These are phyloP conservation scores for Hypoxylon rickii DNA, from an alignment of 495 filamentous ascomycete genomes.

Conservation along the genomic window DNA sequence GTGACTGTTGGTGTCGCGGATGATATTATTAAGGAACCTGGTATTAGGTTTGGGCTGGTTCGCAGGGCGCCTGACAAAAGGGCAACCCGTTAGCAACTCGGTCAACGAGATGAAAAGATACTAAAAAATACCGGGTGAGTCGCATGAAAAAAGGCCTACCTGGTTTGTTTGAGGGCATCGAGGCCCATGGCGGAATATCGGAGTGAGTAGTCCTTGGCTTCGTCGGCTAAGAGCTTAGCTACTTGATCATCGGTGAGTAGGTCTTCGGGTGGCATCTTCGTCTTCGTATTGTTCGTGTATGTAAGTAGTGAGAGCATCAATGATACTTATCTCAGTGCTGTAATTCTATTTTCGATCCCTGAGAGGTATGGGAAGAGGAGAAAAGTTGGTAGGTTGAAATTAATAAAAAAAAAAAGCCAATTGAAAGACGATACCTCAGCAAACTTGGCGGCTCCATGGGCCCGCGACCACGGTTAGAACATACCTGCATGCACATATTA, in stretches of 20 bases:
- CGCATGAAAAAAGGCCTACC: slow-evolving; percentile 51
- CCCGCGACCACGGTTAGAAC: no score
- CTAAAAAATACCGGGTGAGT: not conserved
- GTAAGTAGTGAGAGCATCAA: not conserved
- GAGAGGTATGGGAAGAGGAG: not conserved
- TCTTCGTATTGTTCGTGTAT: not conserved
- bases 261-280: slow-evolving; percentile 44
- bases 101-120: not conserved
- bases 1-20: slow-evolving; percentile 85
- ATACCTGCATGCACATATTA: no score
- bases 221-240: slow-evolving; percentile 70
- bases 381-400: not conserved
- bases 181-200: slow-evolving; percentile 76
- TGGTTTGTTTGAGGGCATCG: slow-evolving; percentile 65
- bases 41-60: slow-evolving; percentile 89
- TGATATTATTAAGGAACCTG: slow-evolving; percentile 83
- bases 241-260: slow-evolving; percentile 74
- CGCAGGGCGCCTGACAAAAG: slow-evolving; percentile 46
- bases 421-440: no score
- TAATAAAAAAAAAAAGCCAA: no score
- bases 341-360: no score
- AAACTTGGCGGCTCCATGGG: no score
- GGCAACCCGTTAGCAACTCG: slow-evolving; percentile 21
- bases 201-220: slow-evolving; percentile 69
- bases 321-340: no score